phyloP scores from a whole-genome alignment of 139 green algal species.

The Picochlorum sp. region DNA sequence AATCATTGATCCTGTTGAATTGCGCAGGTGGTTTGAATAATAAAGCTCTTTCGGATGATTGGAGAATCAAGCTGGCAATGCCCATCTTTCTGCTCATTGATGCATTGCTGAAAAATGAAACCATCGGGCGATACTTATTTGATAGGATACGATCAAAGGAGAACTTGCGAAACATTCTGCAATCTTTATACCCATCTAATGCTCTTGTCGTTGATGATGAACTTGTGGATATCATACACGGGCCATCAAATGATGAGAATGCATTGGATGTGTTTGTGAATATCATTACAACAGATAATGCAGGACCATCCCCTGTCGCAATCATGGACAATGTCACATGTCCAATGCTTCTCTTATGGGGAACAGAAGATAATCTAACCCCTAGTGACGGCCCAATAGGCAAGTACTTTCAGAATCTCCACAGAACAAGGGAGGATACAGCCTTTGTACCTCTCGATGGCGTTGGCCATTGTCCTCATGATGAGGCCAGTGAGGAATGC shows the following conservation, averaged over 20 bases:
- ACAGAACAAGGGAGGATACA: conserved; percentile 15
- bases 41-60: conserved; percentile 69
- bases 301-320: conserved; percentile 57
- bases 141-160: conserved; percentile 46
- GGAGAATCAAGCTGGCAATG: conserved; percentile 64
- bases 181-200: conserved; percentile 61
- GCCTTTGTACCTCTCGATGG: conserved; percentile 43
- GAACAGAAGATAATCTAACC: conserved; percentile 75
- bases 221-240: conserved; percentile 67
- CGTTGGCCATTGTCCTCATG: conserved; percentile 64
- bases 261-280: conserved; percentile 81
- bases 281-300: conserved; percentile 62
- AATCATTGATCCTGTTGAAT: conserved; percentile 69
- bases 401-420: conserved; percentile 58
- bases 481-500: conserved; percentile 55
- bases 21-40: conserved; percentile 84
- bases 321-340: conserved; percentile 41
- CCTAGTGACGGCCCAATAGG: conserved; percentile 80
- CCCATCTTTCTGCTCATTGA: conserved; percentile 84
- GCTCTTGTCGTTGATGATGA: conserved; percentile 70
- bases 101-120: conserved; percentile 62
- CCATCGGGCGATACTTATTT: conserved; percentile 60
- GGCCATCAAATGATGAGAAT: conserved; percentile 44
- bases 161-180: conserved; percentile 52
- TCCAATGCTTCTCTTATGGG: conserved; percentile 85